Evolutionary conservation across 352 stramenopile species (phyloP).

Genomic region (Ophiocytium majus): DNA sequence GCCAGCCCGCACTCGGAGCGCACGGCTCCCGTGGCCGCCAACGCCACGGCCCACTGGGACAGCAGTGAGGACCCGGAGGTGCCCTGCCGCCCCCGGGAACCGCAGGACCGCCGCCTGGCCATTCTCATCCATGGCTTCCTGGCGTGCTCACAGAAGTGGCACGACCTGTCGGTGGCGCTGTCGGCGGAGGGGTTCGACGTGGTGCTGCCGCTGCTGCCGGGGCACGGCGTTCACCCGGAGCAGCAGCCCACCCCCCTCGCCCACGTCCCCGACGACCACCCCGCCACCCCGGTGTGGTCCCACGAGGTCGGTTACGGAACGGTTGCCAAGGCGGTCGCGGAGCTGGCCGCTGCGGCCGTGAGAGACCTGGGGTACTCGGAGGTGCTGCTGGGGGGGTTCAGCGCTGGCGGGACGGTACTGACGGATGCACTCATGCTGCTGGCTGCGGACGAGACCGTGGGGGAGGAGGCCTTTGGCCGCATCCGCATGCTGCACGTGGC

Average conservation of each 20-base stretch:
- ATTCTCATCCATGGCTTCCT: slow-evolving; percentile 25
- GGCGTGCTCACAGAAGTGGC: slow-evolving; percentile 24
- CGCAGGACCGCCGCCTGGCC: not conserved
- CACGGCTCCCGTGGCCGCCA: not conserved
- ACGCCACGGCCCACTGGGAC: not conserved
- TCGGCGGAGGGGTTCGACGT: slow-evolving; percentile 10
- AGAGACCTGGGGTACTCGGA: slow-evolving; percentile 1
- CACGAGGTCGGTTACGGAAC: slow-evolving; percentile 15
- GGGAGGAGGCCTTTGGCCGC: not conserved
- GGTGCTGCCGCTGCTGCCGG: slow-evolving; percentile 18
- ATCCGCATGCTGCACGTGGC: slow-evolving; percentile 18
- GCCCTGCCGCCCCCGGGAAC: not conserved
- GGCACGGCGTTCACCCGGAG: not conserved
- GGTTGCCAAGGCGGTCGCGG: not conserved
- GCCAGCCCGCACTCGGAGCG: not conserved
- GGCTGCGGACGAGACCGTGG: not conserved
- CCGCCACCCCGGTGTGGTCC: not conserved
- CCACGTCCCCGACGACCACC: slow-evolving; percentile 2
- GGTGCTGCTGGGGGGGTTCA: slow-evolving; percentile 20
- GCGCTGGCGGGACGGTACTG: slow-evolving; percentile 7
- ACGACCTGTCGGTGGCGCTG: not conserved
- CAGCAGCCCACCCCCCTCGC: not conserved
- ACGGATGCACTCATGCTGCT: slow-evolving; percentile 17
- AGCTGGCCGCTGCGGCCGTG: not conserved
- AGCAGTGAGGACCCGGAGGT: not conserved